Evolutionary conservation across 2,329 filamentous ascomycete genomes (phyloP), one percentile per base, ranked within the genome.

Genomic region (Hymenoscyphus salicellus): DNA sequence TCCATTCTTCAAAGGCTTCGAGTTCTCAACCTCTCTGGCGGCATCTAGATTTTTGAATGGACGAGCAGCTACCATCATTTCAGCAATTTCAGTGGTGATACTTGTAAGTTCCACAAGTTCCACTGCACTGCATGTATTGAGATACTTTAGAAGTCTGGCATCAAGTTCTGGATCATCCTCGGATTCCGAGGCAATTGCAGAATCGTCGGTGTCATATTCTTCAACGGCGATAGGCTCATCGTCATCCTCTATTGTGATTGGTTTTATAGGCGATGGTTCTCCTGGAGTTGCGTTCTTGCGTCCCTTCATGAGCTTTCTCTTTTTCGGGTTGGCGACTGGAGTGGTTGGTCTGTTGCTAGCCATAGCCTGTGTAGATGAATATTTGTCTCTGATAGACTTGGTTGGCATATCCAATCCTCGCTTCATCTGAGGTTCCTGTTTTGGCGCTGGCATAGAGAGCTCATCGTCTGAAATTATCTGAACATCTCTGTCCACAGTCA

Each of bases 71-170:
- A 96, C 79, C 63, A 98, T 83, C 16, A 86, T 78, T 55, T 88
- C 82, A 1, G 93, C 88, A 57, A 88, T 83, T 5, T 88, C 85
- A 69, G 89, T 84, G 41, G 89, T 88, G 65, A 90, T 87, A 36
- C 88, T 88, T 0, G 92, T 92, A 66, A 97, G 88, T 70, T 96
- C 93, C 1, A 90, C 86, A 52, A 99, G 84, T 64, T 94, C 91
- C 41, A 89, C 84, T 10, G 86, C 79, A 5, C 87, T 86, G 75
- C 91, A 95, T 0, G 83, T 86, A 73, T 98, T 98, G 77, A 99
- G 88, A 72, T 93, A 96, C 7, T 87, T 83, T 32, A 98, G 80
- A 6, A 97, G 85, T 63, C 83, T 83, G 4, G 73, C 73, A 33
- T 86, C 81, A 49, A 86, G 75, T 33, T 77, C 74, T 17, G 77